These are phyloP conservation scores for Helminthosporium solani DNA, from an alignment of 2,329 filamentous ascomycete genomes.

Conservation along the genomic window DNA sequence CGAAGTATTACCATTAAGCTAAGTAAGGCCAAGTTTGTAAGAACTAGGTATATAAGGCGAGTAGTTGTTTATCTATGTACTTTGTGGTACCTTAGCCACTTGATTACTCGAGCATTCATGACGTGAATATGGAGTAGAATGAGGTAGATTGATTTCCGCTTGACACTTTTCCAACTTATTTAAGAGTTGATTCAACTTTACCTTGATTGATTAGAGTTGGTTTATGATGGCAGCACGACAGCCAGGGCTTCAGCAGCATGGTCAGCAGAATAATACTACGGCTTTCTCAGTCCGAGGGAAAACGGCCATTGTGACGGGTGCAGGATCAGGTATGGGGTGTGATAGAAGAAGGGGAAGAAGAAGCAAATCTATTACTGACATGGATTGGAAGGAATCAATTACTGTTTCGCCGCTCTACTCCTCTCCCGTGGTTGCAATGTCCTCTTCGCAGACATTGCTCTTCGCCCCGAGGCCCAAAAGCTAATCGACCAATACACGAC, in stretches of 20 bases:
- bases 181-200: too few species aligned
- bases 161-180: too few species aligned
- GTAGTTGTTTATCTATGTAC: too few species aligned
- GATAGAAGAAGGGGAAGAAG: not conserved
- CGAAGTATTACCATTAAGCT: too few species aligned
- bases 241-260: constrained; percentile 7
- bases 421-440: constrained; percentile 50
- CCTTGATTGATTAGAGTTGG: not conserved
- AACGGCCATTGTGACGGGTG: constrained; percentile 52
- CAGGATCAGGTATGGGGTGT: constrained; percentile 39
- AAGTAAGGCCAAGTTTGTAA: too few species aligned
- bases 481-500: constrained; percentile 41
- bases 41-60: too few species aligned
- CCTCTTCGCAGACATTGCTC: constrained; percentile 49
- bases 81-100: too few species aligned
- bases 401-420: constrained; percentile 48
- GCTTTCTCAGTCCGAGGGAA: constrained; percentile 47
- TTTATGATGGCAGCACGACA: constrained; percentile 8
- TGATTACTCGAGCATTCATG: too few species aligned
- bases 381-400: constrained; percentile 46
- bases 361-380: not conserved
- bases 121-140: too few species aligned
- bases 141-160: too few species aligned
- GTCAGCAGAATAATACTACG: constrained; percentile 1
- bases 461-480: constrained; percentile 50